Conservation (phyloP, 139 green algal species). For the Parachlorella kessleri region DNA sequence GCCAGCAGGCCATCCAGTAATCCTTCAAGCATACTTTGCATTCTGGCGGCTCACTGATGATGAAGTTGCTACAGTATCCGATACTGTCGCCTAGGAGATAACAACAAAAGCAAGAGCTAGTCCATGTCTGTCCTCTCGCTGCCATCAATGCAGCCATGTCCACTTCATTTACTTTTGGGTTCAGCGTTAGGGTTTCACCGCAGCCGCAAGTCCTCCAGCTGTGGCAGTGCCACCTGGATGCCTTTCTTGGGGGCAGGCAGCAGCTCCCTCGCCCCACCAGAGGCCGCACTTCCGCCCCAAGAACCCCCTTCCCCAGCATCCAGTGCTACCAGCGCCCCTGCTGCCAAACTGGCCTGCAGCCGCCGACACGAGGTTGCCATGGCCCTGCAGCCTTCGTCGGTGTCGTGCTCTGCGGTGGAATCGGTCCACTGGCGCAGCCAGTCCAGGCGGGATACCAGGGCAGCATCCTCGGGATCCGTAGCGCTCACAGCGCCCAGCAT, state of each 20-base stretch:
- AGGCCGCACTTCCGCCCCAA: not conserved
- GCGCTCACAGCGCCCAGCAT: slow-evolving; percentile 51
- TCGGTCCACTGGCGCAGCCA: slow-evolving; percentile 55
- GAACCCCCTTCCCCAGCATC: not conserved
- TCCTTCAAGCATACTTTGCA: too few species aligned
- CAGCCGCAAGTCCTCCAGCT: not conserved
- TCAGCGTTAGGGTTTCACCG: too few species aligned
- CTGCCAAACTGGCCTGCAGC: slow-evolving; percentile 29
- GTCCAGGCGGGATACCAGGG: slow-evolving; percentile 53
- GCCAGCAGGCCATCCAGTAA: too few species aligned
- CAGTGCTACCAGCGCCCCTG: slow-evolving; percentile 20
- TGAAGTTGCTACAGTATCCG: too few species aligned
- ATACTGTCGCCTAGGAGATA: too few species aligned
- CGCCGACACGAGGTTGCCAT: not conserved
- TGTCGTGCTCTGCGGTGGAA: slow-evolving; percentile 18
- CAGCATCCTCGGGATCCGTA: not conserved
- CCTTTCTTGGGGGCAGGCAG: not conserved
- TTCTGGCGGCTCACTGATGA: too few species aligned
- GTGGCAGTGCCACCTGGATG: not conserved
- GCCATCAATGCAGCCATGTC: too few species aligned
- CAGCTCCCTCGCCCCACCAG: not conserved
- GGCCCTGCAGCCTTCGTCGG: slow-evolving; percentile 41
- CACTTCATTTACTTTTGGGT: too few species aligned
- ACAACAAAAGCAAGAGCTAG: too few species aligned
- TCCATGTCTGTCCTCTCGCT: too few species aligned